Conservation (phyloP, 2,329 filamentous ascomycete species). For the Ceratocystis destructans region DNA sequence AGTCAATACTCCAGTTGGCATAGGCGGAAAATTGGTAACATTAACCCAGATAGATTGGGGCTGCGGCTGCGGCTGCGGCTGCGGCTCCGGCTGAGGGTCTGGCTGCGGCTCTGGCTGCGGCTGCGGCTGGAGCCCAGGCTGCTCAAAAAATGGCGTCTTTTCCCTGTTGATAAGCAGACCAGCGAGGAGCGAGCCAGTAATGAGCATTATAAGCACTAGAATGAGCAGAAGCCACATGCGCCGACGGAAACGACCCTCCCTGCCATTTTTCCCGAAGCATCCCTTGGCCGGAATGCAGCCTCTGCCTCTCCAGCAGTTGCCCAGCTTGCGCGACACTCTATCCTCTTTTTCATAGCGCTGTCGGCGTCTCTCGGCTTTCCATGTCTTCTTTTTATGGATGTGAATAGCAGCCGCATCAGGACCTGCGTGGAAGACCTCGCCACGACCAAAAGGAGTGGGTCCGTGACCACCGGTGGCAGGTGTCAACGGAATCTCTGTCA, state of each 20-base stretch:
- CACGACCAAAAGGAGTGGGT: conserved; percentile 28
- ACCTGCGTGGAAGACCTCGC: conserved; percentile 33
- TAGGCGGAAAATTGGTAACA: conserved; percentile 70
- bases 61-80: neutral
- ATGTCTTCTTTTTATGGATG: neutral
- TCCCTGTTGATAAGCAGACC: conserved; percentile 32
- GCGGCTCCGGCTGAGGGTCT: neutral
- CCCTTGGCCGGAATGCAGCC: conserved; percentile 48
- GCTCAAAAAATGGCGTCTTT: neutral
- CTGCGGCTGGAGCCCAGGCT: neutral
- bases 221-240: conserved; percentile 44
- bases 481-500: conserved; percentile 46
- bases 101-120: neutral
- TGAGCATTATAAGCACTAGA: conserved; percentile 38
- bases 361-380: conserved; percentile 25
- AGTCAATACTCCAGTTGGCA: conserved; percentile 71
- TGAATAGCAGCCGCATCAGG: conserved; percentile 30
- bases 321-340: conserved; percentile 39
- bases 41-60: conserved; percentile 57
- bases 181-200: conserved; percentile 44
- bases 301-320: conserved; percentile 52
- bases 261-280: conserved; percentile 49
- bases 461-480: conserved; percentile 30
- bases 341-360: conserved; percentile 54
- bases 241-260: conserved; percentile 49